Conservation (phyloP, 371 early-diverging fungal genomes). For the Chytridiales sp. region DNA sequence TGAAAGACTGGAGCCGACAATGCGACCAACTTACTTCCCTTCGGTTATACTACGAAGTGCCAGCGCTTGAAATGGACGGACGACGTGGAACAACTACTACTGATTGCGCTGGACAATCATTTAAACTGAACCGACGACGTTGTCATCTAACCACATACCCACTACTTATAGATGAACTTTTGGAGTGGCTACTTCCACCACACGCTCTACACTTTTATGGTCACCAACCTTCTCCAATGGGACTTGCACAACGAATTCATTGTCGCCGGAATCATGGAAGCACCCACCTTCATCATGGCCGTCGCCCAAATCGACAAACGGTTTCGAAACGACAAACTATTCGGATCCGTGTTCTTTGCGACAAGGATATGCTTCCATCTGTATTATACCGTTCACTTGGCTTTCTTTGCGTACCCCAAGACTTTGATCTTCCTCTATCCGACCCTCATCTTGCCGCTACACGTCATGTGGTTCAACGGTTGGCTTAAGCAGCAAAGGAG, state of each 20-base stretch:
- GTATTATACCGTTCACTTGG: conserved; percentile 15
- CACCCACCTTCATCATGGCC: conserved; percentile 51
- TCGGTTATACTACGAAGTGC: no score
- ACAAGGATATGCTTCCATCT: conserved; percentile 48
- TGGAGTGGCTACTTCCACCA: conserved; percentile 49
- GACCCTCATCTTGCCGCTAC: conserved; percentile 23
- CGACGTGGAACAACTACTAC: no score
- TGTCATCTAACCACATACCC: neutral
- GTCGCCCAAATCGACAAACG: conserved; percentile 41
- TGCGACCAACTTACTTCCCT: no score
- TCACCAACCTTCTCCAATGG: conserved; percentile 22
- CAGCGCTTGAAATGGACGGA: no score
- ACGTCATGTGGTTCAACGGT: conserved; percentile 30
- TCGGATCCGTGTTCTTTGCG: conserved; percentile 46
- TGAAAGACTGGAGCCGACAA: no score
- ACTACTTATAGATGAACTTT: conserved; percentile 36
- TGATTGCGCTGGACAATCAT: no score
- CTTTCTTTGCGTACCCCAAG: conserved; percentile 12
- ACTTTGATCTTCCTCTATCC: conserved; percentile 14
- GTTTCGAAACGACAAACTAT: conserved; percentile 45
- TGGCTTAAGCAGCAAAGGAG: conserved; percentile 27
- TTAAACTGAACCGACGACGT: neutral
- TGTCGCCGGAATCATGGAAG: conserved; percentile 44
- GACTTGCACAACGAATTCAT: conserved; percentile 39
- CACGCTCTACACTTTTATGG: conserved; percentile 37